phyloP scores from a whole-genome alignment of 352 stramenopile species.

The Thalassiosira hispida region DNA sequence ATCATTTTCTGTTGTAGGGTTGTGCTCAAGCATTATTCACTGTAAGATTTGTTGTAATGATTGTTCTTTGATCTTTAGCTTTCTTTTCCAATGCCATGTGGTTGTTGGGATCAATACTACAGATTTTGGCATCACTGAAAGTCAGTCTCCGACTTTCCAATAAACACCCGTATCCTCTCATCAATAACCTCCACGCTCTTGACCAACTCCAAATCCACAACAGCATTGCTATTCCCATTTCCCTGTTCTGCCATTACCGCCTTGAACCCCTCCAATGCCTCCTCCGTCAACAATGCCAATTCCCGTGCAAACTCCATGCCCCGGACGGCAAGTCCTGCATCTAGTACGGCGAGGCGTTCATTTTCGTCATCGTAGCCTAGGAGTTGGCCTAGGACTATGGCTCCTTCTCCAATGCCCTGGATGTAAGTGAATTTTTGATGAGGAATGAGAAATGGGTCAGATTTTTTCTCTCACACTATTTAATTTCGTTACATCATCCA shows the following conservation, averaged over 20 bases:
- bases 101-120: too few species aligned
- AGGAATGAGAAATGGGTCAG: neutral
- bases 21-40: too few species aligned
- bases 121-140: conserved; percentile 40
- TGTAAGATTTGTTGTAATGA: too few species aligned
- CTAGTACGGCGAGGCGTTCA: conserved; percentile 70
- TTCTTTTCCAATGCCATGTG: too few species aligned
- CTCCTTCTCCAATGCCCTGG: conserved; percentile 69
- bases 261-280: conserved; percentile 77
- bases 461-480: neutral
- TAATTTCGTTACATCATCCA: too few species aligned
- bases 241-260: conserved; percentile 27
- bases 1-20: too few species aligned
- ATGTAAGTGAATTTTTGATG: neutral
- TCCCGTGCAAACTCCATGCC: conserved; percentile 73
- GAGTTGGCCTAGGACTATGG: conserved; percentile 72
- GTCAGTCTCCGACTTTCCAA: conserved; percentile 22
- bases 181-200: conserved; percentile 62
- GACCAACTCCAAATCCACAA: conserved; percentile 67
- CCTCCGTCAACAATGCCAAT: conserved; percentile 59
- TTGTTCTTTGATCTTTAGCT: too few species aligned
- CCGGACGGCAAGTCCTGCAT: conserved; percentile 72
- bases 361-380: conserved; percentile 71
- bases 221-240: conserved; percentile 8
- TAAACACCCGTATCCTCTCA: conserved; percentile 60